These are phyloP conservation scores for Entonaema liquescens DNA, from an alignment of 495 filamentous ascomycete species.

Conservation along the genomic window DNA sequence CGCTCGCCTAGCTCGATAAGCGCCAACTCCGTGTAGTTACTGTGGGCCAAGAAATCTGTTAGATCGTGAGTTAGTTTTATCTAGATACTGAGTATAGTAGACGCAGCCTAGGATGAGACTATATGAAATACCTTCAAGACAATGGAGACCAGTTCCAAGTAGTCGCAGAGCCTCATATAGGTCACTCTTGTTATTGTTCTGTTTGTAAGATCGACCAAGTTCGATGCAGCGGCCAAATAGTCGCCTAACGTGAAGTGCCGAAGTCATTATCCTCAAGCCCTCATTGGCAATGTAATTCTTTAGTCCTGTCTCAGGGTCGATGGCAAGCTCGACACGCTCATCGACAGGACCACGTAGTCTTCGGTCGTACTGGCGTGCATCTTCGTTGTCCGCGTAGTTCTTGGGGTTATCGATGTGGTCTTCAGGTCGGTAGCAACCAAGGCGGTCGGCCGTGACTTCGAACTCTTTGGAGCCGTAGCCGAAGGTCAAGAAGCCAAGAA, in stretches of 20 bases:
- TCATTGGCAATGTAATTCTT: conserved; percentile 95
- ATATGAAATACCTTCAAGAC: conserved; percentile 70
- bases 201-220: conserved; percentile 74
- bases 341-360: conserved; percentile 84
- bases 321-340: conserved; percentile 76
- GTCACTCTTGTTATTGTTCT: conserved; percentile 70
- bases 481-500: conserved; percentile 69
- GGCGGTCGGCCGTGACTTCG: conserved; percentile 84
- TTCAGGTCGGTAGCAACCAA: conserved; percentile 88
- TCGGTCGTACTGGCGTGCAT: conserved; percentile 81
- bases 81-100: not conserved
- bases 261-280: conserved; percentile 74
- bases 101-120: not conserved
- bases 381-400: conserved; percentile 84
- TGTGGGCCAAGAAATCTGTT: conserved; percentile 85
- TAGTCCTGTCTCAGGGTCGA: conserved; percentile 80
- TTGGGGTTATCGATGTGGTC: conserved; percentile 87
- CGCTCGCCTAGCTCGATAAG: conserved; percentile 84
- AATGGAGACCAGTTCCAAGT: conserved; percentile 86
- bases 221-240: conserved; percentile 77
- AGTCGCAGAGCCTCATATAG: conserved; percentile 85
- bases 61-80: conserved; percentile 4
- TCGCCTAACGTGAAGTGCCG: conserved; percentile 74
- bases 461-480: conserved; percentile 91
- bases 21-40: conserved; percentile 87